Evolutionary conservation across 176 grass and related monocot genomes (phyloP).

Genomic region (Paspalum vaginatum): DNA sequence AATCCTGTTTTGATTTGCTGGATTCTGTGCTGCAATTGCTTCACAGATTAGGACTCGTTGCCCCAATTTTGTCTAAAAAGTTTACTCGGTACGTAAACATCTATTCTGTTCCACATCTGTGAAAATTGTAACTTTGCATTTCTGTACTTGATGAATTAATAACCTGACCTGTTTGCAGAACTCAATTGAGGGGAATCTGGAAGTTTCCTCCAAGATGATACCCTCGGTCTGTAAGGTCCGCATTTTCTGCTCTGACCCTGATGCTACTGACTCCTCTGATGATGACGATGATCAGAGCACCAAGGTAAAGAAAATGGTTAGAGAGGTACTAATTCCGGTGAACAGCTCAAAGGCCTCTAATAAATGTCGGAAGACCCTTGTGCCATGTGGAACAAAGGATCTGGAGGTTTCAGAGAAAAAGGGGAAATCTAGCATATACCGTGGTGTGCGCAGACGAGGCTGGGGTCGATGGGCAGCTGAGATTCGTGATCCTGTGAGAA

Average conservation of each 20-base stretch:
- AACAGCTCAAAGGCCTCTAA: not conserved
- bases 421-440: conserved; percentile 49
- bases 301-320: conserved; percentile 40
- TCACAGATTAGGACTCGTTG: not conserved
- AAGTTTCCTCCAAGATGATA: conserved; percentile 19
- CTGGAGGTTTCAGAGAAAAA: conserved; percentile 37
- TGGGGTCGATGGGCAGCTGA: conserved; percentile 63
- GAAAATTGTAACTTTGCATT: not conserved
- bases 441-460: conserved; percentile 46
- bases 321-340: conserved; percentile 31
- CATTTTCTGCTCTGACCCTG: conserved; percentile 53
- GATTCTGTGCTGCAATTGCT: not conserved
- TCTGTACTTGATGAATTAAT: conserved; percentile 2
- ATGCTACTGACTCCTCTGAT: conserved; percentile 57
- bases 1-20: conserved; percentile 1
- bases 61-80: conserved; percentile 16
- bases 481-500: conserved; percentile 59
- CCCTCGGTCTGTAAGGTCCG: conserved; percentile 36
- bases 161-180: not conserved
- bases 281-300: conserved; percentile 38
- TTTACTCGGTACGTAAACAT: conserved; percentile 26
- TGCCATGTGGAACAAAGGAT: conserved; percentile 22
- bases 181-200: not conserved
- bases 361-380: conserved; percentile 30
- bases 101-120: not conserved